Evolutionary conservation across 2,329 filamentous ascomycete genomes (phyloP).

Genomic region (Helotiales sp.): DNA sequence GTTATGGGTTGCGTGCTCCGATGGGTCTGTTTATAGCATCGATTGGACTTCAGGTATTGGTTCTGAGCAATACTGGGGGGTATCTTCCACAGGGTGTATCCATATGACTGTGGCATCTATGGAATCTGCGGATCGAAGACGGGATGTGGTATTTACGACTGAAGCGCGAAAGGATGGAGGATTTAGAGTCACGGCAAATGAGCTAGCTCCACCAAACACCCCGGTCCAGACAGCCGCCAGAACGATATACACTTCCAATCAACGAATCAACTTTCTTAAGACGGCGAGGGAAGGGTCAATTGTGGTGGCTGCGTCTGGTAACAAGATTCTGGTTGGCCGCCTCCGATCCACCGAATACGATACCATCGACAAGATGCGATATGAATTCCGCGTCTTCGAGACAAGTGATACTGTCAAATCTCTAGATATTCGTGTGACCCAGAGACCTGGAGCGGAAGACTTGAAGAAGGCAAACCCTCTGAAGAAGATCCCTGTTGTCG

Average conservation of each 20-base stretch:
- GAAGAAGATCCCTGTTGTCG: constrained; percentile 54
- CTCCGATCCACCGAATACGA: constrained; percentile 43
- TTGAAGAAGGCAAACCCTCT: constrained; percentile 41
- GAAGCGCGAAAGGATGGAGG: constrained; percentile 40
- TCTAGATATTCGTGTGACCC: constrained; percentile 62
- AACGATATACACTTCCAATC: constrained; percentile 49
- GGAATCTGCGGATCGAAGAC: constrained; percentile 40
- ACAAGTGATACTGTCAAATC: constrained; percentile 68
- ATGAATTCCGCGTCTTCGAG: constrained; percentile 63
- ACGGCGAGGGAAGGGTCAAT: constrained; percentile 60
- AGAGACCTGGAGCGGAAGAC: constrained; percentile 27
- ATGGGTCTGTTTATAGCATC: constrained; percentile 61
- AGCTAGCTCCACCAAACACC: constrained; percentile 42
- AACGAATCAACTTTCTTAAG: constrained; percentile 54
- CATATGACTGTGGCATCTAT: constrained; percentile 45
- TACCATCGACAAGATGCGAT: constrained; percentile 52
- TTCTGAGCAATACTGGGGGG: constrained; percentile 48
- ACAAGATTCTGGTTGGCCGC: constrained; percentile 65
- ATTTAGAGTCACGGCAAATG: constrained; percentile 44
- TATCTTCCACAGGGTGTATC: constrained; percentile 43
- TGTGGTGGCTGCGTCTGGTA: constrained; percentile 59
- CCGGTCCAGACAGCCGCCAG: constrained; percentile 39
- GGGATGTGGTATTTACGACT: constrained; percentile 45
- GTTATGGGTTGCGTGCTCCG: constrained; percentile 64
- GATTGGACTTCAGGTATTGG: constrained; percentile 60